Base-by-base conservation (phyloP, 2,329 filamentous ascomycete species). In the Neofusicoccum umdonicola region DNA sequence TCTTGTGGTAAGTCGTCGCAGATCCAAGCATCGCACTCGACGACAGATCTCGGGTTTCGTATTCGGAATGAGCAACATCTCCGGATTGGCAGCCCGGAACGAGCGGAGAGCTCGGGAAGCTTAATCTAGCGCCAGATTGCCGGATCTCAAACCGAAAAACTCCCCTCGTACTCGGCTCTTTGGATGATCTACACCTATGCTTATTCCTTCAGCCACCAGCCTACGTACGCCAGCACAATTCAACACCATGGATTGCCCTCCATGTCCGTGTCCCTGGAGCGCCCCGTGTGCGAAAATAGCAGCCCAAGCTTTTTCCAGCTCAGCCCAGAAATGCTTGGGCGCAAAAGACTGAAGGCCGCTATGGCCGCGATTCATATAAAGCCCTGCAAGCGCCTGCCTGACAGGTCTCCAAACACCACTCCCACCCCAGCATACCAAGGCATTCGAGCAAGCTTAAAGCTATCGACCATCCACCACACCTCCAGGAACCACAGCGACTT, bases 111-210 rank as follows among this genome's bases (percentile, higher is more conserved):
- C 44, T 60, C 56, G 56, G 56, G 31, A 60, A 60, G 41, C 41
- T 60, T 60, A 47, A 44, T n/a, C 13, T 35, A 11, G 42, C 6
- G n/a, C 56, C 42, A 47, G 34, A 12, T 13, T 8, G 27, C 6
- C 22, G 8, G 2, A 22, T 22, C 27, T n/a, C 12, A 45, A 60
- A n/a, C 56, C 56, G 56, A 60, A 37, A 47, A 47, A 37, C 15
- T 47, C 27, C 44, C 41, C 50, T 47, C 56, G 56, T 60, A 60
- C 56, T 60, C 56, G 54, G 54, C 54, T 58, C 22, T 19, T 9
- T 17, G 15, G 42, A 44, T 5, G 12, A n/a, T 44, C 7, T n/a
- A 11, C 15, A 19, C 42, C 52, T 57, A 7, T 42, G 5, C 19
- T 4, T 27, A 12, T 7, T 13, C 17, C 48, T 42, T 44, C 37